phyloP scores from a whole-genome alignment of 1,139 yeast genomes.

The Diutina pseudorugosa region DNA sequence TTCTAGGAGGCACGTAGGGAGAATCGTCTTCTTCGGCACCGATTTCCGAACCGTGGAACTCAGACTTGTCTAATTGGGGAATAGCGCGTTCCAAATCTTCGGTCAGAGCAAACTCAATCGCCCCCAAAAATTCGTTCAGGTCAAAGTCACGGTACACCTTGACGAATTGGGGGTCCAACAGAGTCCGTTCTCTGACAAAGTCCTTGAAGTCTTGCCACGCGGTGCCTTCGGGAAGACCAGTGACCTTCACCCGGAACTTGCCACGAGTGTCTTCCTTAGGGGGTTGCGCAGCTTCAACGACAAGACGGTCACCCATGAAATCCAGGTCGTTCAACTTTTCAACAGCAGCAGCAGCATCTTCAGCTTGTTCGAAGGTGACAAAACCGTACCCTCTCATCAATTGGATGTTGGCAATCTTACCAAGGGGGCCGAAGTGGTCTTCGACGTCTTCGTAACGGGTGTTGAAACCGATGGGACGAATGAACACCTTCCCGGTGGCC shows the following conservation, averaged over 20 bases:
- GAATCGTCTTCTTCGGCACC: slow-evolving; percentile 71
- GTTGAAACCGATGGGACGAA: slow-evolving; percentile 12
- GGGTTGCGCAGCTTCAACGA: slow-evolving; percentile 58
- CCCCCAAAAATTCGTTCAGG: slow-evolving; percentile 56
- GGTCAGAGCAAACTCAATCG: slow-evolving; percentile 64
- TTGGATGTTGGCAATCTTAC: slow-evolving; percentile 56
- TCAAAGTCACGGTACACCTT: slow-evolving; percentile 53
- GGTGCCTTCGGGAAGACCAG: slow-evolving; percentile 60
- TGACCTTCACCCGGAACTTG: slow-evolving; percentile 57
- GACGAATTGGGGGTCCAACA: slow-evolving; percentile 56
- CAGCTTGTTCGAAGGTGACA: slow-evolving; percentile 55
- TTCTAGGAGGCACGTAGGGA: slow-evolving; percentile 59
- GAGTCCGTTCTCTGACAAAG: slow-evolving; percentile 59
- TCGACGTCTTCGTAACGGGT: slow-evolving; percentile 41
- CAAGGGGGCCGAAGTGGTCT: slow-evolving; percentile 53
- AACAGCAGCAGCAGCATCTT: slow-evolving; percentile 54
- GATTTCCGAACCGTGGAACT: slow-evolving; percentile 54
- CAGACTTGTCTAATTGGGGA: slow-evolving; percentile 56
- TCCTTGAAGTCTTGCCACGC: slow-evolving; percentile 85
- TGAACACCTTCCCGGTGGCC: slow-evolving; percentile 8
- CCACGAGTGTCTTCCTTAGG: slow-evolving; percentile 51
- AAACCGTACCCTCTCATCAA: slow-evolving; percentile 69
- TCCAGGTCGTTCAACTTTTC: slow-evolving; percentile 46
- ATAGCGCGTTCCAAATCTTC: slow-evolving; percentile 66
- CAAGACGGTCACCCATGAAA: slow-evolving; percentile 52